Evolutionary conservation across 306 rosid species (phyloP), one percentile per base, ranked within the genome.

Genomic region (Cicer judaicum): DNA sequence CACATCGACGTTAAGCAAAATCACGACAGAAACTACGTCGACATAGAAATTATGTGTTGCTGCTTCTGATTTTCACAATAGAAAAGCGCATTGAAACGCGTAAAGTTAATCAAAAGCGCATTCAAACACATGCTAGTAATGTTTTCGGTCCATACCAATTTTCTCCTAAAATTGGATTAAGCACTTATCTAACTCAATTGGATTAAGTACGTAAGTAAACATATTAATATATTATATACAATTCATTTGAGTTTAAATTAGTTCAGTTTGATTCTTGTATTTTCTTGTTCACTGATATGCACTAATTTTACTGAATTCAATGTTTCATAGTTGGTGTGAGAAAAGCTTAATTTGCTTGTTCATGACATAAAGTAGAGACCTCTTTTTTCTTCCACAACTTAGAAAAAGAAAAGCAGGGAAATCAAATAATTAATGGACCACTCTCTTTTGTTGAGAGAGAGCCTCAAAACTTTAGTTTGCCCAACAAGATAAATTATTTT

Each of bases 351-450:
- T 29, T 91, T 86, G 82, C 89, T 89, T 89, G 76, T 68, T 71
- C 40, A 19, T 79, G 84, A 91, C 85, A 76, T 87, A 87, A 89
- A 86, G 89, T 63, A 43, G 57, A 44, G 72, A 65, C 79, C 78
- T 61, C 73, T 81, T 83, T 79, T 83, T 86, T 14, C 77, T 84
- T 84, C 85, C 67, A 80, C n/a, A 57, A 80, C 64, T 55, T 47
- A 68, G 59, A 78, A 82, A 85, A 64, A 54, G 56, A 73, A 11
- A 68, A 80, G 54, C 77, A 78, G 76, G 75, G 67, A 84, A 79
- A 73, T 75, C 79, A 74, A 80, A 84, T 78, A 47, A 76, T 83
- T 66, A 52, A 78, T 85, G 74, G 39, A 53, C 24, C 78, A 57
- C 74, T 24, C 39, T 41, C 71, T 72, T 55, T 76, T 41, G 74